Conservation (phyloP, 768 basidiomycete genomes). For the Dioszegia aurantiaca region DNA sequence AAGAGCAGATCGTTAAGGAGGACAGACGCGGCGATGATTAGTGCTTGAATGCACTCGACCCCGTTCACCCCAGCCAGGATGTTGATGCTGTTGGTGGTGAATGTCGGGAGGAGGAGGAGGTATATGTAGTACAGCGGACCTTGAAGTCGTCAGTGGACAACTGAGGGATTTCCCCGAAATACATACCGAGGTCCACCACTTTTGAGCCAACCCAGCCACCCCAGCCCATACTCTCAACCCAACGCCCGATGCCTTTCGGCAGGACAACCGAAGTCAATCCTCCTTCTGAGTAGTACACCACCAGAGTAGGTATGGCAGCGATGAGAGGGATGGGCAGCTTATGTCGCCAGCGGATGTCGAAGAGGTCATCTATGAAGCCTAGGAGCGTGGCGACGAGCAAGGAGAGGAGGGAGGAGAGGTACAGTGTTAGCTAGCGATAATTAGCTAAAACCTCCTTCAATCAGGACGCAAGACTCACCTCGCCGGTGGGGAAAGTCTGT, state of each 20-base stretch:
- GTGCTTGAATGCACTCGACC: constrained; percentile 86
- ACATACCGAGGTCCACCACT: constrained; percentile 80
- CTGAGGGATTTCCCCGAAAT: no score
- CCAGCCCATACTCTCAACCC: constrained; percentile 25
- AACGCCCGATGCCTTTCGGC: constrained; percentile 70
- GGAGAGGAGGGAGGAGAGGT: constrained; percentile 87
- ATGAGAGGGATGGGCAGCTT: constrained; percentile 96
- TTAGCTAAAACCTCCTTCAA: not conserved
- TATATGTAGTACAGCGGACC: constrained; percentile 94
- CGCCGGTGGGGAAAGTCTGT: constrained; percentile 54
- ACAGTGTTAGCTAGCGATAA: constrained; percentile 70
- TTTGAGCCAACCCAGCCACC: constrained; percentile 58
- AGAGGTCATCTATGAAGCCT: constrained; percentile 94
- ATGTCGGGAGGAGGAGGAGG: constrained; percentile 93
- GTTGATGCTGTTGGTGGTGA: constrained; percentile 96
- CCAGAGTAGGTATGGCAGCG: constrained; percentile 86
- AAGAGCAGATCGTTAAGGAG: constrained; percentile 88
- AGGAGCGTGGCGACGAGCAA: constrained; percentile 87
- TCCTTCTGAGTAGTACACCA: constrained; percentile 93
- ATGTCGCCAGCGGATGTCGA: constrained; percentile 97
- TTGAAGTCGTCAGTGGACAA: constrained; percentile 47
- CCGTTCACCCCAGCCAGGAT: constrained; percentile 98
- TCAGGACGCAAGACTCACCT: constrained; percentile 46
- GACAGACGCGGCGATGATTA: constrained; percentile 87
- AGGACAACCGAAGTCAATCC: constrained; percentile 93